Base-by-base conservation (phyloP, 2,329 filamentous ascomycete species). In the Colletotrichum sp. region DNA sequence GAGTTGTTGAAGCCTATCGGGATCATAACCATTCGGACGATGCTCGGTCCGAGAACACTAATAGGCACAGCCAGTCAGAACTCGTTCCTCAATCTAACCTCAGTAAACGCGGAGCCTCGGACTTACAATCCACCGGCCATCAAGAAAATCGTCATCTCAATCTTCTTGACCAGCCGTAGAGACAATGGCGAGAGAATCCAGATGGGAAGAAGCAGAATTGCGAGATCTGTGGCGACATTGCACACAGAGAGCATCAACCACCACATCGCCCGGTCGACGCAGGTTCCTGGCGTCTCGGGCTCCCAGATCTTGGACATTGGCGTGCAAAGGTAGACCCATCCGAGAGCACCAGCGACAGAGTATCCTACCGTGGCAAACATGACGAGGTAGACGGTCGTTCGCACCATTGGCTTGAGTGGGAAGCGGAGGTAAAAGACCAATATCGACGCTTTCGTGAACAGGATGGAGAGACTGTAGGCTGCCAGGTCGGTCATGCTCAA, bases 371-470 rank as follows among this genome's bases (percentile, higher is more conserved):
- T 72, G 13, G 73, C 73, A 5, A 76, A 65, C 65, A 77, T 76
- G 65, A 77, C 69, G 7, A 55, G n/a, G 21, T 77, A 77, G 3
- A 77, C 69, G 0, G 70, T 73, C 0, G 34, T 34, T 24, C 43
- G 38, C 2, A 73, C 61, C 4, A 32, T 16, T 1, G 16, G 48
- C 9, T 60, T 69, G 15, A 77, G 65, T 2, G 76, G 70, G 18
- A 80, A 80, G 3, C 79, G 78, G 1, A 80, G 73, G 58, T 78
- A 80, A 15, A 80, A 80, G 18, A 71, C 43, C 5, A 80, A 62
- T 15, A 80, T 77, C 3, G 79, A 79, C 5, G 73, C 77, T 21
- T 80, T 80, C 24, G 76, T 77, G 16, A 79, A 80, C 13, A 79
- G 38, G 2, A 77, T 76, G 3, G 78, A 73, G 8, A 79, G 30